Evolutionary conservation across 305 asterid species (phyloP).

Genomic region (Petunia hybrid): DNA sequence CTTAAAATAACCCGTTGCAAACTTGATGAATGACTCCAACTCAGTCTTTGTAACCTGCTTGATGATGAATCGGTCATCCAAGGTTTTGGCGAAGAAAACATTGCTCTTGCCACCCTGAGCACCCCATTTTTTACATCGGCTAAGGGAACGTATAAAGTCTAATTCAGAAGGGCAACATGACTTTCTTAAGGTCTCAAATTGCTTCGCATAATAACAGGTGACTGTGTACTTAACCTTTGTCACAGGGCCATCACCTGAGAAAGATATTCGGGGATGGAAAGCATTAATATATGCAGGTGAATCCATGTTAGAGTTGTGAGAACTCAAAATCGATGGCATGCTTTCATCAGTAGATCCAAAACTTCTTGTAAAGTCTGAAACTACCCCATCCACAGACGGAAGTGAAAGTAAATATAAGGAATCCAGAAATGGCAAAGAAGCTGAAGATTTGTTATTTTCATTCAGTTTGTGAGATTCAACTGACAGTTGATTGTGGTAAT

Average conservation of each 20-base stretch:
- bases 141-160: conserved; percentile 79
- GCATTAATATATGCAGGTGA: conserved; percentile 51
- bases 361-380: conserved; percentile 55
- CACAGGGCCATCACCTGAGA: conserved; percentile 70
- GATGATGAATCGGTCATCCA: conserved; percentile 88
- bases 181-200: conserved; percentile 74
- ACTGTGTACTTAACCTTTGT: conserved; percentile 81
- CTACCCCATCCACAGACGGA: conserved; percentile 63
- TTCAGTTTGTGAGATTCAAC: conserved; percentile 61
- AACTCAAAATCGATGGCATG: conserved; percentile 48
- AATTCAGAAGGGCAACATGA: conserved; percentile 66
- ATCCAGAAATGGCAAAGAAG: conserved; percentile 65
- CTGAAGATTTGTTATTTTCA: conserved; percentile 52
- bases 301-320: conserved; percentile 63
- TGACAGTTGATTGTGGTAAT: conserved; percentile 59
- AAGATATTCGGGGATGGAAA: conserved; percentile 65
- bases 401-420: conserved; percentile 59
- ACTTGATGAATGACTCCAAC: conserved; percentile 79
- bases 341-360: conserved; percentile 56
- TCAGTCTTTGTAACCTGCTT: conserved; percentile 91
- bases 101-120: conserved; percentile 96
- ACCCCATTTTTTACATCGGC: conserved; percentile 96
- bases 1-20: conserved; percentile 81
- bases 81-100: conserved; percentile 82
- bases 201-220: conserved; percentile 81